Conservation (phyloP, 2,329 filamentous ascomycete genomes). For the Pseudopyrenochaeta lycopersici region DNA sequence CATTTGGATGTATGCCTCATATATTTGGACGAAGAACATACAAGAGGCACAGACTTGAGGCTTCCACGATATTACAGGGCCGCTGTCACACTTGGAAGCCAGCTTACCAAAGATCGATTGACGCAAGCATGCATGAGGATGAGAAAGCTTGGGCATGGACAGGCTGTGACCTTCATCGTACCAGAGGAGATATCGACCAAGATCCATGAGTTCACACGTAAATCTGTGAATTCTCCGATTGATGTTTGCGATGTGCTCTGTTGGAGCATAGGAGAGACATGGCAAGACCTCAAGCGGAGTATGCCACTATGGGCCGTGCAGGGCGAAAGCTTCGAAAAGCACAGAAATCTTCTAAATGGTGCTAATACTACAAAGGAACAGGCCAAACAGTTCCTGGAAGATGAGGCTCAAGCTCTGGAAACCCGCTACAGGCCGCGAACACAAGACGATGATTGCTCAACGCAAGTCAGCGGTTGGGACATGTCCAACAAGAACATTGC, state of each 20-base stretch:
- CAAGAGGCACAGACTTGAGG: conserved; percentile 73
- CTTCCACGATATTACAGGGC: conserved; percentile 68
- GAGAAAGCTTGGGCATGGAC: conserved; percentile 68
- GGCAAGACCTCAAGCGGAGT: conserved; percentile 56
- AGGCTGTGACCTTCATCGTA: conserved; percentile 70
- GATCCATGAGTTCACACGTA: conserved; percentile 50
- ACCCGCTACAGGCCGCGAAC: conserved; percentile 59
- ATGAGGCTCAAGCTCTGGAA: conserved; percentile 63
- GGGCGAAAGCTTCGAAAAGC: conserved; percentile 61
- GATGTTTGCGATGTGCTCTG: conserved; percentile 64
- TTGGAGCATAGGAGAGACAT: conserved; percentile 70
- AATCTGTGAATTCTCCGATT: conserved; percentile 40
- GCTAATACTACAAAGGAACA: conserved; percentile 24
- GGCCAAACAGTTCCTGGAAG: conserved; percentile 62
- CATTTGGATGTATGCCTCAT: conserved; percentile 69
- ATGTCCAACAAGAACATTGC: conserved; percentile 23
- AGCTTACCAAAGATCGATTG: conserved; percentile 72
- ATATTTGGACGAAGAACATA: conserved; percentile 76
- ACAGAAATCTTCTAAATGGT: conserved; percentile 48
- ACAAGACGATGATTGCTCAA: neutral
- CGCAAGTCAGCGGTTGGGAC: conserved; percentile 18
- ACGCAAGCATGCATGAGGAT: conserved; percentile 69
- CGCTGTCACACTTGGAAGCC: conserved; percentile 72
- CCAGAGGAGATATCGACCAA: conserved; percentile 67
- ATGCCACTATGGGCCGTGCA: conserved; percentile 70